Conservation (phyloP, 2,329 filamentous ascomycete species). For the Huntiella decipiens region DNA sequence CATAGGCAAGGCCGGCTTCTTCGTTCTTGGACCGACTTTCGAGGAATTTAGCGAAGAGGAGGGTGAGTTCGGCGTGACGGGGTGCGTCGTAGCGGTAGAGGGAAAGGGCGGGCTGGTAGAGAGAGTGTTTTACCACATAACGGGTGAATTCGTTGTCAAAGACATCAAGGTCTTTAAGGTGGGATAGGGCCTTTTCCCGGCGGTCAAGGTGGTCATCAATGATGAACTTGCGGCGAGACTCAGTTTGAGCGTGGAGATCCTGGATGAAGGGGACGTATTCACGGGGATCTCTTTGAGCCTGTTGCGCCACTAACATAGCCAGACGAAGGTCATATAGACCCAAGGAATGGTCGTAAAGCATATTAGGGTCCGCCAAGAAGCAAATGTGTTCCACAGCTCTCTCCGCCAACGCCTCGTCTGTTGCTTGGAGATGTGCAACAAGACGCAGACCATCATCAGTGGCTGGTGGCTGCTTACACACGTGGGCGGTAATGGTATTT, state of each 20-base stretch:
- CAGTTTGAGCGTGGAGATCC: slow-evolving; percentile 55
- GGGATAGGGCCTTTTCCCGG: slow-evolving; percentile 54
- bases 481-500: slow-evolving; percentile 84
- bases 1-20: slow-evolving; percentile 79
- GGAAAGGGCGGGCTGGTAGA: slow-evolving; percentile 60
- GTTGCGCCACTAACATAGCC: slow-evolving; percentile 76
- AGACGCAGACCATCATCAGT: slow-evolving; percentile 67
- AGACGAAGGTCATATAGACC: slow-evolving; percentile 85
- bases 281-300: slow-evolving; percentile 84
- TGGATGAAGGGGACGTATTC: slow-evolving; percentile 95
- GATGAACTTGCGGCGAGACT: slow-evolving; percentile 53
- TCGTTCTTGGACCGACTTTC: slow-evolving; percentile 56
- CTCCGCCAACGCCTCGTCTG: slow-evolving; percentile 56
- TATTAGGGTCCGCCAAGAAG: slow-evolving; percentile 86
- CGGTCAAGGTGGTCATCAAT: slow-evolving; percentile 80
- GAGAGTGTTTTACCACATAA: slow-evolving; percentile 60
- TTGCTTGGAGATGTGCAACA: slow-evolving; percentile 53
- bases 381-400: slow-evolving; percentile 91
- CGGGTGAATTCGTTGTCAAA: slow-evolving; percentile 57
- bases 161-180: slow-evolving; percentile 52
- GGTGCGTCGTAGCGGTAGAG: slow-evolving; percentile 67
- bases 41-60: slow-evolving; percentile 62
- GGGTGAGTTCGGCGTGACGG: slow-evolving; percentile 48
- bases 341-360: slow-evolving; percentile 74
- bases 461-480: slow-evolving; percentile 83